These are phyloP conservation scores for Prunus fruticosa DNA, from an alignment of 306 rosid genomes.

Conservation along the genomic window DNA sequence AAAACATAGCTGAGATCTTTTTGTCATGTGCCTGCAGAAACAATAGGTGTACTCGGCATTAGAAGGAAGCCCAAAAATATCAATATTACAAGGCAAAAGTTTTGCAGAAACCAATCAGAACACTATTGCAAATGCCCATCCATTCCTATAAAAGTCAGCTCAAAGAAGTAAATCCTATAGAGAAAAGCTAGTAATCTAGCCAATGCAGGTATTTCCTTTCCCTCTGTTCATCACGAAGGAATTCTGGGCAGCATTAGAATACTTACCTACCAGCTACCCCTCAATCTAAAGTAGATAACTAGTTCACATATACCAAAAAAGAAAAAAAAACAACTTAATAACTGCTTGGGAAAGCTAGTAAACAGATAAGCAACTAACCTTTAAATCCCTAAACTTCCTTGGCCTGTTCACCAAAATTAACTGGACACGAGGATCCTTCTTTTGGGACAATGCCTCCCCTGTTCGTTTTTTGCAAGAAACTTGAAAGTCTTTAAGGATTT, in stretches of 20 bases:
- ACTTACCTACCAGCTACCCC: not conserved
- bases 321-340: not conserved
- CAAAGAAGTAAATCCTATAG: not conserved
- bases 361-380: slow-evolving; percentile 46
- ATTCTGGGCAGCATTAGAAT: not conserved
- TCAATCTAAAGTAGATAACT: not conserved
- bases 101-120: not conserved
- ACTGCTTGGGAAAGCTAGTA: not conserved
- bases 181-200: not conserved
- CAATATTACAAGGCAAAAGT: not conserved
- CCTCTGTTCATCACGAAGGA: not conserved
- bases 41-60: not conserved
- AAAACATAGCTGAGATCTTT: slow-evolving; percentile 45
- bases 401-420: slow-evolving; percentile 58
- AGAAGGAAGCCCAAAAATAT: not conserved
- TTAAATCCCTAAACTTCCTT: slow-evolving; percentile 36
- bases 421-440: slow-evolving; percentile 68
- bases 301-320: not conserved
- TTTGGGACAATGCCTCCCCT: slow-evolving; percentile 62
- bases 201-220: not conserved
- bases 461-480: slow-evolving; percentile 63
- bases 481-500: slow-evolving; percentile 79
- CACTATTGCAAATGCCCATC: not conserved
- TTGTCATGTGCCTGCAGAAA: slow-evolving; percentile 44
- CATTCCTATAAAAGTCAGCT: not conserved